These are phyloP conservation scores for Lavandula angustifolia DNA, from an alignment of 257 asterid species.

Conservation along the genomic window DNA sequence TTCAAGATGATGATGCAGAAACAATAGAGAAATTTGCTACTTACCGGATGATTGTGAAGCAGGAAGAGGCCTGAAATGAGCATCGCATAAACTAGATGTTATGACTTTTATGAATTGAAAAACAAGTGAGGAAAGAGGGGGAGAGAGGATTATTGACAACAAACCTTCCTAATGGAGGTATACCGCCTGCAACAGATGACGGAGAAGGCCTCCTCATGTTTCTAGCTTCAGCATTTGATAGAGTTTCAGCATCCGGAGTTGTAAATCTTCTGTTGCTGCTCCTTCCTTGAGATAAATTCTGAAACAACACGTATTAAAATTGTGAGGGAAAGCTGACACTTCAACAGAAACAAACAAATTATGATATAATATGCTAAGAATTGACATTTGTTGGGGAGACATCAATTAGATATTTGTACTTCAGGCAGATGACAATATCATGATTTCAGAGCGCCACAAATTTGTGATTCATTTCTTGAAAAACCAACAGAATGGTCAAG, in stretches of 20 bases:
- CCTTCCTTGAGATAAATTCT: slow-evolving; percentile 93
- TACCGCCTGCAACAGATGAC: slow-evolving; percentile 87
- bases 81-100: slow-evolving; percentile 31
- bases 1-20: slow-evolving; percentile 2
- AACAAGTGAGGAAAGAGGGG: not conserved
- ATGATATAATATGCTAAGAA: slow-evolving; percentile 2
- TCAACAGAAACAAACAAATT: slow-evolving; percentile 3
- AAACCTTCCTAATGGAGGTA: slow-evolving; percentile 96
- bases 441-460: slow-evolving; percentile 16
- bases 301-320: slow-evolving; percentile 32
- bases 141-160: slow-evolving; percentile 21
- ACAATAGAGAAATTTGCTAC: slow-evolving; percentile 33
- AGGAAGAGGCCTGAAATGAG: slow-evolving; percentile 73
- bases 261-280: slow-evolving; percentile 69
- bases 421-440: slow-evolving; percentile 2
- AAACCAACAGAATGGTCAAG: not conserved
- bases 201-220: slow-evolving; percentile 72
- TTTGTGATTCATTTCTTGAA: not conserved
- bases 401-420: not conserved
- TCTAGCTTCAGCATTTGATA: slow-evolving; percentile 63
- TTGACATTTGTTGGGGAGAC: not conserved
- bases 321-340: slow-evolving; percentile 11
- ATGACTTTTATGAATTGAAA: slow-evolving; percentile 22
- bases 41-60: slow-evolving; percentile 78
- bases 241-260: slow-evolving; percentile 57